Evolutionary conservation across 108 stramenopile genomes (phyloP), one percentile per base, ranked within the genome.

Genomic region (Bacterosira constricta): DNA sequence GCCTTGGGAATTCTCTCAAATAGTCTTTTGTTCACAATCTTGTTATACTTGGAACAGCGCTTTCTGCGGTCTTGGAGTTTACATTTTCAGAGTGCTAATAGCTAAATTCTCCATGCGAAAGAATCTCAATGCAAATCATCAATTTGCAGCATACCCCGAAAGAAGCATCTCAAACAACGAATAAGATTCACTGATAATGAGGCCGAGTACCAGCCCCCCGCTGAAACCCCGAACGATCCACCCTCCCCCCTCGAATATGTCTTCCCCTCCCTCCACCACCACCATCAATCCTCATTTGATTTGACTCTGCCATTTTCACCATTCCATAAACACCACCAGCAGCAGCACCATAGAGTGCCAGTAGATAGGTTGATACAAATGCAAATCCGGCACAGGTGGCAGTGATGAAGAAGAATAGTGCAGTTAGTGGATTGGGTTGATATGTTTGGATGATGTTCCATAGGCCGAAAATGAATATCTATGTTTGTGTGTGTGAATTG

Each of bases 311-410:
- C 44, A 96, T 52, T 65, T 96, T 96, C n/a, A 83, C 80, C 9
- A 96, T 63, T 15, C 88, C 90, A 63, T 91, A 93, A 21, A 93
- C 79, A 8, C 89, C 88, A 0, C 88, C 95, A 0, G 88, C 95
- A 2, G 91, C 88, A 17, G 90, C 88, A 18, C 90, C 90, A 67
- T 84, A 96, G 23, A 96, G 83, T 23, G 84, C 85, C 30, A 91
- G 29, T 21, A 96, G 54, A 55, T 91, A 92, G 0, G 92, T 88
- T 3, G 86, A 68, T 0, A 96, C 95, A 70, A 90, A 91, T 3
- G 90, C 82, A 85, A 96, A 96, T 20, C 88, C 92, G 0, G 88
- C 95, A 60, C 81, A 87, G 6, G 85, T 56, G 0, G 90, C 95
- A 6, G 69, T 63, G 9, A 90, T 44, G 79, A 96, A 96, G 77